Base-by-base conservation (phyloP, 1,139 yeast genomes). In the Debaryomyces psychrophilus region DNA sequence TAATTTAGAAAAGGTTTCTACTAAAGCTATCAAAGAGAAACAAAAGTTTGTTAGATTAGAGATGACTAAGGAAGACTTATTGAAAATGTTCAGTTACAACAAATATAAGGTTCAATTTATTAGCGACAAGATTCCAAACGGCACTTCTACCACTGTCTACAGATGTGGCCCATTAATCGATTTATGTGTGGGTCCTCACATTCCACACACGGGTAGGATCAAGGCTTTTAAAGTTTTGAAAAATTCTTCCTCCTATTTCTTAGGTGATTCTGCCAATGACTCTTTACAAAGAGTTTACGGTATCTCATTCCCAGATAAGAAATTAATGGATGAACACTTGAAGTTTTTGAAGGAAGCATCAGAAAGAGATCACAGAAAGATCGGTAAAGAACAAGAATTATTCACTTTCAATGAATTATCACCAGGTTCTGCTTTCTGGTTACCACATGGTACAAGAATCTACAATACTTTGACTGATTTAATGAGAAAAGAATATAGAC, bases 161-260 rank as follows among this genome's bases (percentile, higher is more conserved):
- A 85, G 97, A 75, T 93, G 98, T 76, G 99, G 99, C 60, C 90
- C 97, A 40, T 82, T 95, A 69, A 93, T 95, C 61, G 99, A 95
- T 72, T 81, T 95, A 68, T 95, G 99, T 81, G 80, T 89, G 50
- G 99, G 99, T 58, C 99, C 99, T 43, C 99, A 95, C 67, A 87
- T 95, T 55, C 97, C 98, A 50, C 96, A 93, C 72, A 90, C 99
- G 38, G 99, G 99, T 53, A 87, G 88, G 68, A 90, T 95, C 62
- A 95, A 95, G 80, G 88, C 97, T 41, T 84, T 92, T 76, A 93
- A 93, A 72, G 82, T 95, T 44, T 79, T 95, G 72, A 95, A 95
- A 76, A 93, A 93, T 77, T 93, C 98, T 22, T 86, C 98, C 2
- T 90, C 97, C 44, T 95, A 95, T 74, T 95, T 95, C 79, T 76